These are phyloP conservation scores for Geotrichum klebahnii DNA, from an alignment of 1,139 yeast species.

Conservation along the genomic window DNA sequence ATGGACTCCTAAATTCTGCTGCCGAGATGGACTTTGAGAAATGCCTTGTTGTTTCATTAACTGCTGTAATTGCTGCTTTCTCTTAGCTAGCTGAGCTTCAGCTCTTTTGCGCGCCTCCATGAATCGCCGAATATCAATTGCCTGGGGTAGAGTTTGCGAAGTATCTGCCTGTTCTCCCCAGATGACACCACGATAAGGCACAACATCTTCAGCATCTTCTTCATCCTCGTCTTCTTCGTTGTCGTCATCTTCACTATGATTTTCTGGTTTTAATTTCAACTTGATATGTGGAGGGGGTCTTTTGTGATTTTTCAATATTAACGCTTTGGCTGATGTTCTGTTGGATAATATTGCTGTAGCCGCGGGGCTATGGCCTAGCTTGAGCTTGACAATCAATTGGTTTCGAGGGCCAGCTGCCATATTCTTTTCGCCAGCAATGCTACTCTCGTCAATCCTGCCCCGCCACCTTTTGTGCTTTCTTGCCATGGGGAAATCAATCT, in stretches of 20 bases:
- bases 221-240: not conserved
- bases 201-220: conserved; percentile 6
- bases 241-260: not conserved
- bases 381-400: not conserved
- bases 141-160: conserved; percentile 56
- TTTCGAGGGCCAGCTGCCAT: not conserved
- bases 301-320: not conserved
- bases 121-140: conserved; percentile 51
- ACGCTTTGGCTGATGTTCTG: too few relatives aligned
- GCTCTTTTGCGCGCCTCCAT: too few relatives aligned
- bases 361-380: too few relatives aligned
- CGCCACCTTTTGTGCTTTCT: not conserved
- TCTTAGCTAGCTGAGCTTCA: too few relatives aligned
- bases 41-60: not conserved
- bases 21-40: conserved; percentile 7
- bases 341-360: too few relatives aligned
- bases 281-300: not conserved
- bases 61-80: too few relatives aligned
- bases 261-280: not conserved
- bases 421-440: not conserved
- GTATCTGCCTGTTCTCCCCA: conserved; percentile 59
- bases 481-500: not conserved
- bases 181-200: conserved; percentile 63
- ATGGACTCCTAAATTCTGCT: conserved; percentile 21
- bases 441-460: too few relatives aligned